Conservation (phyloP, 768 basidiomycete species). For the Boletus pseudopeckii region DNA sequence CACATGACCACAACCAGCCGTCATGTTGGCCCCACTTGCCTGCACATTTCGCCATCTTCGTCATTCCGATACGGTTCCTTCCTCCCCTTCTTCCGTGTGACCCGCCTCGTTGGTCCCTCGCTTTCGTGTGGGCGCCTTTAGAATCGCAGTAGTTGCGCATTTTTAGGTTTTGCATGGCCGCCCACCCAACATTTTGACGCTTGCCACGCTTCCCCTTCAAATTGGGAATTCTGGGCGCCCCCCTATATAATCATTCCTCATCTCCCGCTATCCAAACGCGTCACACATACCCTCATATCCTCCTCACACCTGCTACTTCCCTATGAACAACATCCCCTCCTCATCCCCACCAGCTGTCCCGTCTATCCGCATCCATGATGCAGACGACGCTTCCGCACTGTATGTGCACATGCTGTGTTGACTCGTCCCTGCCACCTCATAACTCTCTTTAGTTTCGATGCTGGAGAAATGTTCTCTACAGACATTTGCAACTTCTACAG, state of each 20-base stretch:
- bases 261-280: slow-evolving; percentile 1
- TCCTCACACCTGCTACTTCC: not conserved
- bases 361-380: slow-evolving; percentile 12
- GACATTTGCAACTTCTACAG: not conserved
- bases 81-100: not conserved
- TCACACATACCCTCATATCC: slow-evolving; percentile 7
- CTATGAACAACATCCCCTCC: slow-evolving; percentile 12
- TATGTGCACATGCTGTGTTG: slow-evolving; percentile 10
- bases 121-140: slow-evolving; percentile 9
- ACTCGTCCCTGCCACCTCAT: slow-evolving; percentile 8
- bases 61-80: not conserved
- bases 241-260: slow-evolving; percentile 19
- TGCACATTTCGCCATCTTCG: not conserved
- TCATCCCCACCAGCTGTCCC: slow-evolving; percentile 8
- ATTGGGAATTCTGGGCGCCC: slow-evolving; percentile 5
- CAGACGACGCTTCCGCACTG: slow-evolving; percentile 13
- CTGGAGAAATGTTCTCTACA: not conserved
- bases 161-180: slow-evolving; percentile 1
- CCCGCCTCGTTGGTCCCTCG: not conserved
- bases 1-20: not conserved
- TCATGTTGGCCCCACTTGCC: not conserved
- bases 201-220: slow-evolving; percentile 4
- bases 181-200: slow-evolving; percentile 8
- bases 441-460: slow-evolving; percentile 6
- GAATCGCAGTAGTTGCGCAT: not conserved